These are phyloP conservation scores for Boletus huronensis DNA, from an alignment of 768 basidiomycete species.

Conservation along the genomic window DNA sequence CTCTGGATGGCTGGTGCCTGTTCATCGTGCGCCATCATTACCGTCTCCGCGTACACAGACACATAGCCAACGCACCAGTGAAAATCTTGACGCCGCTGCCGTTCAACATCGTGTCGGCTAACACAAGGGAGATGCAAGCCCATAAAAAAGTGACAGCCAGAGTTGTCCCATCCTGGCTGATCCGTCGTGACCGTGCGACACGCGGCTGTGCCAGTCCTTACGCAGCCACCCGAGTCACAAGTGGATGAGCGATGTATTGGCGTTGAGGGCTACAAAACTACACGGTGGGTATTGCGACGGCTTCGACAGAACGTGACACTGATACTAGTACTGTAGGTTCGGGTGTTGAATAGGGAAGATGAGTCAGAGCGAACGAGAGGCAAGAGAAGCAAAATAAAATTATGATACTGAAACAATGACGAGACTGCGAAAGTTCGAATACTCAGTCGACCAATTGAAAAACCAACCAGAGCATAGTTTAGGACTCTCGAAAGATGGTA, in stretches of 20 bases:
- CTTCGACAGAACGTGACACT: constrained; percentile 23
- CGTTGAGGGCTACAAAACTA: constrained; percentile 34
- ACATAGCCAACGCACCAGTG: constrained; percentile 41
- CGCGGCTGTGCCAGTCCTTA: constrained; percentile 14
- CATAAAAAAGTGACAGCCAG: constrained; percentile 18
- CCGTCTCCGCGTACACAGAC: neutral
- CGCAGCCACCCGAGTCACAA: neutral
- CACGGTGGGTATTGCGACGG: constrained; percentile 34
- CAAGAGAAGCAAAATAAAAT: constrained; percentile 25
- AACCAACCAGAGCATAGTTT: constrained; percentile 21
- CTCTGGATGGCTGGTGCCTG: constrained; percentile 94
- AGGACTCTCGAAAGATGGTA: constrained; percentile 16
- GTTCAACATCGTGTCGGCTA: constrained; percentile 43
- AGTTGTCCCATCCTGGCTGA: neutral
- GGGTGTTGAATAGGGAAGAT: constrained; percentile 10
- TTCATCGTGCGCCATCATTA: neutral
- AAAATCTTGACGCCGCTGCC: constrained; percentile 59
- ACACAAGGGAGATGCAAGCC: constrained; percentile 10
- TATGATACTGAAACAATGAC: constrained; percentile 29
- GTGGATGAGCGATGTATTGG: neutral
- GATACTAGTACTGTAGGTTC: constrained; percentile 33
- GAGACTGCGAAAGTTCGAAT: constrained; percentile 25
- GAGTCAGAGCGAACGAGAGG: constrained; percentile 17
- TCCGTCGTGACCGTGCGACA: constrained; percentile 16
- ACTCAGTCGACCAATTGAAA: constrained; percentile 21